These are phyloP conservation scores for Sugiyamaella marilandica DNA, from an alignment of 805 yeast genomes.

Conservation along the genomic window DNA sequence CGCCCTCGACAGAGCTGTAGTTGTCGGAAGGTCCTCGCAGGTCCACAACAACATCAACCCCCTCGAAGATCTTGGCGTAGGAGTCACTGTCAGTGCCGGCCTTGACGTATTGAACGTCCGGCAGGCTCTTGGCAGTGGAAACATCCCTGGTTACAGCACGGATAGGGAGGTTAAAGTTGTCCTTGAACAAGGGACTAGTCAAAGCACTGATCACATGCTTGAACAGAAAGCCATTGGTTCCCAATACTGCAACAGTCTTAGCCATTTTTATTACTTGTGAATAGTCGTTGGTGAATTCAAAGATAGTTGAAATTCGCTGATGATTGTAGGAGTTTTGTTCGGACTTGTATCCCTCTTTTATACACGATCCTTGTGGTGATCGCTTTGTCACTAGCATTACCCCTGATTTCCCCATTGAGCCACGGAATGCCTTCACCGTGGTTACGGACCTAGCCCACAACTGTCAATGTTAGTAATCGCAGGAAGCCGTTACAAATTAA, in stretches of 20 bases:
- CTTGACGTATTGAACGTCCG: background rate
- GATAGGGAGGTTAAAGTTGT: conserved; percentile 45
- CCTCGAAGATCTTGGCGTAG: conserved; percentile 31
- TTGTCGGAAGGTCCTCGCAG: conserved; percentile 34
- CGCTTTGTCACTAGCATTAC: background rate
- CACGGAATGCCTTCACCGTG: background rate
- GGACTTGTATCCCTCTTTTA: background rate
- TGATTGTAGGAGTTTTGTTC: too few relatives aligned
- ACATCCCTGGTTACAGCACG: conserved; percentile 47
- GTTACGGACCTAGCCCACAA: background rate
- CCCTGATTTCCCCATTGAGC: background rate
- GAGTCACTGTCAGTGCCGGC: background rate
- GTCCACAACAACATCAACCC: conserved; percentile 49
- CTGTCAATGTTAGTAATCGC: too few relatives aligned
- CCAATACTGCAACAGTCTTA: conserved; percentile 46
- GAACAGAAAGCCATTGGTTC: conserved; percentile 51
- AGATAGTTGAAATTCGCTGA: too few relatives aligned
- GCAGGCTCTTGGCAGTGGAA: conserved; percentile 22
- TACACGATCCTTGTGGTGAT: background rate
- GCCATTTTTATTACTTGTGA: conserved; percentile 6
- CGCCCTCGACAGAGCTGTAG: conserved; percentile 34
- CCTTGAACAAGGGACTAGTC: conserved; percentile 39
- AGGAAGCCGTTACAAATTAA: too few relatives aligned
- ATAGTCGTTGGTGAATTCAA: too few relatives aligned
- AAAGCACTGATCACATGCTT: conserved; percentile 44